Evolutionary conservation across 306 rosid genomes (phyloP).

Genomic region (Castanospermum australe): DNA sequence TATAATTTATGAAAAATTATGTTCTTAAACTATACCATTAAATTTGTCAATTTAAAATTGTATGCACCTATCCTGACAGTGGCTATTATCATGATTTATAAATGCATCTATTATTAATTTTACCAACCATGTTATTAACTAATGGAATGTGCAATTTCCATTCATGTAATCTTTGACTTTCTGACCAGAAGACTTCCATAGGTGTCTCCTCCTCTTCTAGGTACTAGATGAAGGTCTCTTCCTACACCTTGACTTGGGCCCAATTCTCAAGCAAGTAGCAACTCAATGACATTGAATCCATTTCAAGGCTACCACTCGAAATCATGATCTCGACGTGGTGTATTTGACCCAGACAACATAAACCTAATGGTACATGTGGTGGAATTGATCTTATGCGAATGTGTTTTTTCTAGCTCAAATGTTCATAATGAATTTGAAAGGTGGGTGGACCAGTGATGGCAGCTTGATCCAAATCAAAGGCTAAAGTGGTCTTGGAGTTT

Average conservation of each 20-base stretch:
- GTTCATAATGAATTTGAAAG: not conserved
- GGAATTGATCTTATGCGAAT: no score
- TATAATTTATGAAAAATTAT: no score
- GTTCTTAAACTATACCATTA: no score
- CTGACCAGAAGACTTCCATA: not conserved
- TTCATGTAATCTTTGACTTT: not conserved
- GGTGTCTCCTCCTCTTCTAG: not conserved
- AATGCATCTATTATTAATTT: constrained; percentile 26
- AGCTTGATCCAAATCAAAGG: no score
- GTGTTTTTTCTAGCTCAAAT: no score
- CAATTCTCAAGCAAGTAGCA: not conserved
- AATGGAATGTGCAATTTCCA: not conserved
- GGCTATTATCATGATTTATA: not conserved
- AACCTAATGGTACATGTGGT: no score
- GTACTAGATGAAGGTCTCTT: no score
- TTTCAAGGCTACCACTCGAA: not conserved
- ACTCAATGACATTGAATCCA: not conserved
- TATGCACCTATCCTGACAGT: constrained; percentile 2
- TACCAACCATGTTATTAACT: constrained; percentile 1
- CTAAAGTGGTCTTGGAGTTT: no score
- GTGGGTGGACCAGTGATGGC: not conserved
- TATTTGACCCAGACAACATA: no score
- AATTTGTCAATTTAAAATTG: constrained; percentile 6
- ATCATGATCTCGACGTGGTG: no score
- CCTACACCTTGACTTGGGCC: not conserved